A percentile compares a stretch with the other conserved stretches of the same genome.
These are phyloP conservation scores for Agaricus sinodeliciosus DNA, from an alignment of 768 basidiomycete genomes.

Conservation along the genomic window DNA sequence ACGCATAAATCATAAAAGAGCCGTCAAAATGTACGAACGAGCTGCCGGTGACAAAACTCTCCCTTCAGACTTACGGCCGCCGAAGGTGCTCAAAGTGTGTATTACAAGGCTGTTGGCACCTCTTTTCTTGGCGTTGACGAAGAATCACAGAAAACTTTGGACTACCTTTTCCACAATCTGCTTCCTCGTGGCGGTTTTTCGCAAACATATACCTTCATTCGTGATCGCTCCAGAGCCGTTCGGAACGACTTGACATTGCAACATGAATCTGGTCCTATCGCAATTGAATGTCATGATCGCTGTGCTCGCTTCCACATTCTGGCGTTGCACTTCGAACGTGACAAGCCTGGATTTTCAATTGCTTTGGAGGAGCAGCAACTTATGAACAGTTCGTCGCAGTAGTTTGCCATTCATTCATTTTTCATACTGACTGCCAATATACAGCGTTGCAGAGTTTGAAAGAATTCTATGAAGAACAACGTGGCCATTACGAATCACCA, in stretches of 20 bases:
- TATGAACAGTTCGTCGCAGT: constrained; percentile 69
- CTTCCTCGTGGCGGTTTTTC: constrained; percentile 64
- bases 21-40: constrained; percentile 93
- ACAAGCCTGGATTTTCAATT: constrained; percentile 50
- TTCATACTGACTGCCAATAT: not conserved
- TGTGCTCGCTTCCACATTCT: constrained; percentile 93
- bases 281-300: constrained; percentile 88
- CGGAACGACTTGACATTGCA: constrained; percentile 95
- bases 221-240: constrained; percentile 87
- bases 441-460: constrained; percentile 87
- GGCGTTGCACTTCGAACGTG: constrained; percentile 62
- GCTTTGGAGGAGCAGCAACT: constrained; percentile 82
- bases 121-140: not conserved
- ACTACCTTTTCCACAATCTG: constrained; percentile 88
- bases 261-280: constrained; percentile 64
- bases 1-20: constrained; percentile 76
- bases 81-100: constrained; percentile 67
- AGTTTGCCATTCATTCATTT: not conserved
- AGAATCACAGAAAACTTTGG: constrained; percentile 61
- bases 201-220: constrained; percentile 73
- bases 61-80: constrained; percentile 90
- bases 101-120: not conserved
- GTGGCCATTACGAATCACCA: constrained; percentile 57
- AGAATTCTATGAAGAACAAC: constrained; percentile 88
- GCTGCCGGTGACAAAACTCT: constrained; percentile 89